phyloP scores from a whole-genome alignment of 352 stramenopile genomes.

The Globisporangium sylvaticum region DNA sequence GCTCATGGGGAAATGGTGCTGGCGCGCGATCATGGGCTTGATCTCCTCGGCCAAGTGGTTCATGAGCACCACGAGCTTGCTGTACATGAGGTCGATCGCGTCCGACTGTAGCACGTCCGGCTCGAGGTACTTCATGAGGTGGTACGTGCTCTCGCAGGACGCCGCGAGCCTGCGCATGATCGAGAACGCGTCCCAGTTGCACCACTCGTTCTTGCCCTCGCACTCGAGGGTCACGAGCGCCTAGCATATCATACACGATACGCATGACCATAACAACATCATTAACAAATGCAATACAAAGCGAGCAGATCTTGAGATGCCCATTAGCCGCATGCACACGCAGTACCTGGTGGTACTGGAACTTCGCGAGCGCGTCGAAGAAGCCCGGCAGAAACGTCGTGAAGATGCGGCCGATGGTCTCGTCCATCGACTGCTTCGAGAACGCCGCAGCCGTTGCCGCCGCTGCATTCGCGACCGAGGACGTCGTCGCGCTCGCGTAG shows the following conservation, averaged over 20 bases:
- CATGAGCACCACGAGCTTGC: conserved; percentile 52
- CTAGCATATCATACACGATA: conserved; percentile 10
- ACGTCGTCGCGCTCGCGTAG: conserved; percentile 8
- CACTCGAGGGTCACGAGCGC: conserved; percentile 39
- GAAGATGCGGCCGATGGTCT: conserved; percentile 44
- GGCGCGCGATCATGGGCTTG: conserved; percentile 33
- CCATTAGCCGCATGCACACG: too few relatives aligned
- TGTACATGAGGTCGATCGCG: conserved; percentile 62
- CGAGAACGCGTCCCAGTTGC: conserved; percentile 41
- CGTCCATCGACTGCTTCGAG: conserved; percentile 26
- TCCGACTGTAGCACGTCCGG: conserved; percentile 41
- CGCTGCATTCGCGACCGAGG: conserved; percentile 18
- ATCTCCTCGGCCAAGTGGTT: conserved; percentile 56
- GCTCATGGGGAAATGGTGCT: conserved; percentile 26
- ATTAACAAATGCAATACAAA: background rate
- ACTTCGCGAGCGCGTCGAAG: conserved; percentile 59
- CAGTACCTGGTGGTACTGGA: conserved; percentile 52
- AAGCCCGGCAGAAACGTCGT: conserved; percentile 51
- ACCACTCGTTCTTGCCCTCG: conserved; percentile 40
- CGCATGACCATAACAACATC: background rate
- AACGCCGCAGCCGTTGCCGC: conserved; percentile 10
- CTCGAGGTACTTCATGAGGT: conserved; percentile 70
- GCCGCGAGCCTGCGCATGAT: conserved; percentile 54
- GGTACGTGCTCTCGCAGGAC: conserved; percentile 72
- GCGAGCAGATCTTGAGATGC: background rate